phyloP scores from a whole-genome alignment of 2,329 filamentous ascomycete genomes.

The Penicillium sp. region DNA sequence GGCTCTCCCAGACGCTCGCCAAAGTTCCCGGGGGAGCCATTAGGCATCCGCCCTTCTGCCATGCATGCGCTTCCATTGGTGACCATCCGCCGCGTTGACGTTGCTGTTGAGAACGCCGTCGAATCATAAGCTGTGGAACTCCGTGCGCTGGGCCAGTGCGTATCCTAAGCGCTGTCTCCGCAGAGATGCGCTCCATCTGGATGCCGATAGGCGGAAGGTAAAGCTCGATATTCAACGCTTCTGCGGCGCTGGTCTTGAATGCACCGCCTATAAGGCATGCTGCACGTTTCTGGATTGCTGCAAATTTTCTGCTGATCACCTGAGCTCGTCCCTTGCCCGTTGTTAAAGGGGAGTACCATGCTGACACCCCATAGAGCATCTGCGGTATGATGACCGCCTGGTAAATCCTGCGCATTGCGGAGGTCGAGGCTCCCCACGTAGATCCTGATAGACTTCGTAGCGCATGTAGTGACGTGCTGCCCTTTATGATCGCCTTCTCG shows the following conservation, averaged over 20 bases:
- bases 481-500: slow-evolving; percentile 4
- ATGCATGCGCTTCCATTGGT: not conserved
- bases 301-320: not conserved
- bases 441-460: slow-evolving; percentile 1
- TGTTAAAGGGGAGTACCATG: not conserved
- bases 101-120: not conserved
- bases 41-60: not conserved
- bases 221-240: not conserved
- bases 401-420: slow-evolving; percentile 2
- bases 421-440: not conserved
- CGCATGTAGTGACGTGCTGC: not conserved
- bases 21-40: not conserved
- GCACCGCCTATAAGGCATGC: not conserved
- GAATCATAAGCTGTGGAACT: not conserved
- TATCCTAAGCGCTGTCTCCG: slow-evolving; percentile 2
- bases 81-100: not conserved
- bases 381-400: not conserved
- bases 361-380: not conserved
- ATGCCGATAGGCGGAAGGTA: not conserved
- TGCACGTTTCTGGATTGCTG: not conserved
- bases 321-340: not conserved
- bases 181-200: not conserved
- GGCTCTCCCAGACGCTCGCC: not conserved
- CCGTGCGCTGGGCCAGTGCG: not conserved
- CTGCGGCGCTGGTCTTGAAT: not conserved